Conservation (phyloP, 2,329 filamentous ascomycete genomes). For the Aspergillus neoniger region DNA sequence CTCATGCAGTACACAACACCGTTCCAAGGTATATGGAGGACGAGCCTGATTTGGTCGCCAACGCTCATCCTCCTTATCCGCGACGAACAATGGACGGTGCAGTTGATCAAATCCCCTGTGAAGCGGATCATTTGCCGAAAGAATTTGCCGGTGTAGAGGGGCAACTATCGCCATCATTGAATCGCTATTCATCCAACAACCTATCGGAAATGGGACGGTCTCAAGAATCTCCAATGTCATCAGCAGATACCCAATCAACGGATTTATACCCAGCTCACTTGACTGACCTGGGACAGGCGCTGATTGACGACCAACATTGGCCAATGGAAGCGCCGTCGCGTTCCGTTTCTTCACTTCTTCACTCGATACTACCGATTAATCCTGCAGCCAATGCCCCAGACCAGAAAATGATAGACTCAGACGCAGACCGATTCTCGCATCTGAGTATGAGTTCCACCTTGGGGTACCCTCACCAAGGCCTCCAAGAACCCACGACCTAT, state of each 20-base stretch:
- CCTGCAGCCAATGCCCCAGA: slow-evolving; percentile 23
- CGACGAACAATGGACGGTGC: slow-evolving; percentile 7
- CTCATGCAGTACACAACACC: not conserved
- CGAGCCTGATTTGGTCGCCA: slow-evolving; percentile 23
- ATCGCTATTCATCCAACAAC: slow-evolving; percentile 12
- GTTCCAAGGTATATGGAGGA: slow-evolving; percentile 13
- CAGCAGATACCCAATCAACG: slow-evolving; percentile 18
- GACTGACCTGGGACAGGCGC: slow-evolving; percentile 17
- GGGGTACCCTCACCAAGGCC: slow-evolving; percentile 11
- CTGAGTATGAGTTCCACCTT: slow-evolving; percentile 15
- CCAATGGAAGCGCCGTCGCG: slow-evolving; percentile 13
- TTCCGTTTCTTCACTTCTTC: slow-evolving; percentile 28
- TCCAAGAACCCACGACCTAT: slow-evolving; percentile 16
- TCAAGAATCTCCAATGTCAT: slow-evolving; percentile 18
- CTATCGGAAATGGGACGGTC: slow-evolving; percentile 12
- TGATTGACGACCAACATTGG: slow-evolving; percentile 18
- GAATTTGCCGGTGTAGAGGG: slow-evolving; percentile 28
- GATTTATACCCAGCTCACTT: slow-evolving; percentile 13
- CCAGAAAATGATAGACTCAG: slow-evolving; percentile 8
- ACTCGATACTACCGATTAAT: slow-evolving; percentile 38
- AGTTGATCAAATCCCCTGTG: slow-evolving; percentile 9
- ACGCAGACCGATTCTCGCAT: slow-evolving; percentile 14
- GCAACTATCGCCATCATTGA: slow-evolving; percentile 22
- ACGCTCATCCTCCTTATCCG: slow-evolving; percentile 17
- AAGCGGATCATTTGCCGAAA: slow-evolving; percentile 17